phyloP scores from a whole-genome alignment of 352 stramenopile genomes.

The Phytophthora crassamura region DNA sequence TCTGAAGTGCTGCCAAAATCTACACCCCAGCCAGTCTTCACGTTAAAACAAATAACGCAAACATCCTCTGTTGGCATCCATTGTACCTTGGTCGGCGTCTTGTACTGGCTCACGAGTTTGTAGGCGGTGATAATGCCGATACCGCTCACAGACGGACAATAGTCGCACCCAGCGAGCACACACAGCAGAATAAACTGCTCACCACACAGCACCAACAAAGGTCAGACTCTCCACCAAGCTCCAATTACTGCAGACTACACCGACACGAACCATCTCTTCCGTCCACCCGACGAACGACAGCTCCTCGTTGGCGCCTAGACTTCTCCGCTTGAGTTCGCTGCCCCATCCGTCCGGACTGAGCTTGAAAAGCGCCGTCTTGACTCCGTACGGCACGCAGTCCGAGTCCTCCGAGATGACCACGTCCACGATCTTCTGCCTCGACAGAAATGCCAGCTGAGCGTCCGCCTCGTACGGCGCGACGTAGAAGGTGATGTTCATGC shows the following conservation, averaged over 20 bases:
- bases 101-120: slow-evolving; percentile 65
- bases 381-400: slow-evolving; percentile 96
- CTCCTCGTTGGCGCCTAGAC: slow-evolving; percentile 81
- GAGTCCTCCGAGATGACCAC: slow-evolving; percentile 97
- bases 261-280: slow-evolving; percentile 78
- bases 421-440: slow-evolving; percentile 88
- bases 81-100: slow-evolving; percentile 58
- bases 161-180: slow-evolving; percentile 91
- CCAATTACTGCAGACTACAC: not conserved
- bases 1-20: slow-evolving; percentile 60
- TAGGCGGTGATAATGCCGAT: slow-evolving; percentile 89
- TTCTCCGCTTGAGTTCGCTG: slow-evolving; percentile 86
- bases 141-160: slow-evolving; percentile 75
- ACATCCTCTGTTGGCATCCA: not conserved
- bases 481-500: slow-evolving; percentile 90
- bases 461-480: slow-evolving; percentile 98
- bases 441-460: slow-evolving; percentile 96
- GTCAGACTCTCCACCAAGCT: not conserved
- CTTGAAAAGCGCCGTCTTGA: slow-evolving; percentile 94
- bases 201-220: not conserved
- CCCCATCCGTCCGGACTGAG: slow-evolving; percentile 88
- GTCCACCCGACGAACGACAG: slow-evolving; percentile 86
- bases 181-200: slow-evolving; percentile 83
- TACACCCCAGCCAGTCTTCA: slow-evolving; percentile 16
- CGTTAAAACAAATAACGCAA: not conserved